Evolutionary conservation across 192 early-diverging fungal genomes (phyloP), one percentile per base, ranked within the genome.

Genomic region (Entomortierella beljakovae): DNA sequence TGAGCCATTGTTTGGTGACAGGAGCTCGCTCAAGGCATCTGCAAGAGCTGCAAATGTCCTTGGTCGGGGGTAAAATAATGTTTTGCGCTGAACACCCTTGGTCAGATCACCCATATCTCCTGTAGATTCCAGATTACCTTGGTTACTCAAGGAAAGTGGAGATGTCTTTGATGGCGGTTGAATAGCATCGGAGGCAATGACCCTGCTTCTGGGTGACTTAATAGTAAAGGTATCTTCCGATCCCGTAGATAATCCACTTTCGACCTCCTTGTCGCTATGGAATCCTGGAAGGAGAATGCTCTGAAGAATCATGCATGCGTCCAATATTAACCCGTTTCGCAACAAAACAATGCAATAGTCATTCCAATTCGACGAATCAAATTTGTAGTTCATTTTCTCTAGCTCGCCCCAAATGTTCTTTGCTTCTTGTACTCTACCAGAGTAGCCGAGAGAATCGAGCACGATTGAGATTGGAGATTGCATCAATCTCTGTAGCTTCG

Each of bases 311-410:
- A 49, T n/a, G 48, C 82, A 84, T 0, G 88, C 85, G 13, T 86
- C 75, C 22, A 65, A 10, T 10, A 84, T 13, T 6, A 62, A 50
- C 13, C 81, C 75, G 15, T 59, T 72, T 15, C 68, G 49, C 20
- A 83, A 49, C 62, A 89, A 33, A 10, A 74, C 65, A 37, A 73
- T 69, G 32, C 74, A 62, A 53, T 85, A 87, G 16, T 82, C 70
- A 42, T 89, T 89, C 80, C 81, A 89, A 58, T 89, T 89, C 25
- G 72, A 37, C 1, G 75, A 83, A 68, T 87, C 86, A 65, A 89
- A 89, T 42, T 48, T 31, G 52, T 80, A 89, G 3, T 57, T 66
- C 23, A 73, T 20, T 1, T 54, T 22, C 40, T 71, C 62, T 1
- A 89, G 65, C 18, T 63, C 32, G 0, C 26, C 46, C 88, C 88